Conservation (phyloP, 768 basidiomycete genomes). For the Mycena galericulata region DNA sequence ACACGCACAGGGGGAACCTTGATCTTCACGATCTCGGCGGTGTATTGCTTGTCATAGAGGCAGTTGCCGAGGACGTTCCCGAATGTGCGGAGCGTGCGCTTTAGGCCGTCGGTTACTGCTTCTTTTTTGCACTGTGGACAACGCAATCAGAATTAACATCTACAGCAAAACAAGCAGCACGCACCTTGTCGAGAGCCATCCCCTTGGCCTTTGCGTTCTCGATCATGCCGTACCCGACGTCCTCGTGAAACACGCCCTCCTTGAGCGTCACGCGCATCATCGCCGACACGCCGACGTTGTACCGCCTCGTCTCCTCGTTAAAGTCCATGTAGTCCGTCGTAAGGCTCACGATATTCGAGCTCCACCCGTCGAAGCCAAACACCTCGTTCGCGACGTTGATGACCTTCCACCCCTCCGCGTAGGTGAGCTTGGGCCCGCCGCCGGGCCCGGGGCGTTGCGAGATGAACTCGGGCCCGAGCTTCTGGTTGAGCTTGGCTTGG, state of each 20-base stretch:
- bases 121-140: conserved; percentile 92
- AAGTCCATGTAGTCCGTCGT: conserved; percentile 85
- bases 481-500: conserved; percentile 86
- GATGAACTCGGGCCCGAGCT: conserved; percentile 94
- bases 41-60: conserved; percentile 94
- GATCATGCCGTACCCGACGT: conserved; percentile 89
- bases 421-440: conserved; percentile 88
- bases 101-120: conserved; percentile 94
- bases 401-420: conserved; percentile 97
- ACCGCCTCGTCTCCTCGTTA: conserved; percentile 73
- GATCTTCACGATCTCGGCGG: conserved; percentile 87
- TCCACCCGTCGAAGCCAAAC: conserved; percentile 98
- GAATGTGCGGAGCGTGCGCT: conserved; percentile 91
- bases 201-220: conserved; percentile 92
- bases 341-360: conserved; percentile 79
- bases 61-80: conserved; percentile 97
- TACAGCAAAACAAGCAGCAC: conserved; percentile 37
- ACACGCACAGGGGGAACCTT: conserved; percentile 83
- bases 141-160: not conserved
- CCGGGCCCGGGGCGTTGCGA: conserved; percentile 90
- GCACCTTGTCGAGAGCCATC: conserved; percentile 90
- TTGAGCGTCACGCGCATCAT: conserved; percentile 88
- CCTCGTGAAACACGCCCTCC: conserved; percentile 93
- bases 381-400: conserved; percentile 99
- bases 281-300: conserved; percentile 83